A percentile compares a stretch with the other conserved stretches of the same genome.
These are phyloP conservation scores for Byssochlamys sp. DNA, from an alignment of 2,329 filamentous ascomycete genomes.

Conservation along the genomic window DNA sequence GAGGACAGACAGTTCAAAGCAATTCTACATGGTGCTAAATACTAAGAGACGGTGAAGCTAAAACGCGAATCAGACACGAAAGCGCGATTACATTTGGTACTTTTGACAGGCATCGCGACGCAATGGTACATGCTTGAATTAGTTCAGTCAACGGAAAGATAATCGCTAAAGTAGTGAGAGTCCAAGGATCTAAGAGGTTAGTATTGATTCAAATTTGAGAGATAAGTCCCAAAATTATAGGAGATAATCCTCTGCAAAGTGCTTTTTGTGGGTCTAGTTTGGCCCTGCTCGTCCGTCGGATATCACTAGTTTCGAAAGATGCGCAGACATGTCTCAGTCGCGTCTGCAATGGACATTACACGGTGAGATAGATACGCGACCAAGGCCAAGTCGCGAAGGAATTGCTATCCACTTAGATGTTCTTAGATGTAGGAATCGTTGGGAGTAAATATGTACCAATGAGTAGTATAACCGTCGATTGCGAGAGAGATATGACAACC, in stretches of 20 bases:
- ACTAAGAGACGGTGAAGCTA: not conserved
- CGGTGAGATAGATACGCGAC: too few relatives aligned
- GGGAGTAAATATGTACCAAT: too few relatives aligned
- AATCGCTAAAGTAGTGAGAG: not conserved
- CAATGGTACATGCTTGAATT: not conserved
- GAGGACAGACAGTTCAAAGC: not conserved
- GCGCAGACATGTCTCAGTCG: not conserved
- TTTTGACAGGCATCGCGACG: not conserved
- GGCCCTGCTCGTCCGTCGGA: too few relatives aligned
- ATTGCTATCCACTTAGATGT: too few relatives aligned
- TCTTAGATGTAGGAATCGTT: too few relatives aligned
- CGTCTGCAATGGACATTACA: not conserved
- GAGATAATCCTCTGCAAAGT: not conserved
- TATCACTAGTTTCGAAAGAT: not conserved
- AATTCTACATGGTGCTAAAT: not conserved
- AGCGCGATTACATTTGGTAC: not conserved
- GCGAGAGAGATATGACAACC: too few relatives aligned
- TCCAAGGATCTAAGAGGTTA: not conserved
- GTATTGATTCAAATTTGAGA: not conserved
- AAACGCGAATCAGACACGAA: not conserved
- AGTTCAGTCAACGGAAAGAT: not conserved
- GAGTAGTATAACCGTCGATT: too few relatives aligned
- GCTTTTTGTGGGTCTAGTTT: not conserved
- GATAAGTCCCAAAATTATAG: not conserved
- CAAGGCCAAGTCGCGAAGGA: too few relatives aligned